Evolutionary conservation across 202 grass and related monocot genomes (phyloP).

Genomic region (Panicum virgatum): DNA sequence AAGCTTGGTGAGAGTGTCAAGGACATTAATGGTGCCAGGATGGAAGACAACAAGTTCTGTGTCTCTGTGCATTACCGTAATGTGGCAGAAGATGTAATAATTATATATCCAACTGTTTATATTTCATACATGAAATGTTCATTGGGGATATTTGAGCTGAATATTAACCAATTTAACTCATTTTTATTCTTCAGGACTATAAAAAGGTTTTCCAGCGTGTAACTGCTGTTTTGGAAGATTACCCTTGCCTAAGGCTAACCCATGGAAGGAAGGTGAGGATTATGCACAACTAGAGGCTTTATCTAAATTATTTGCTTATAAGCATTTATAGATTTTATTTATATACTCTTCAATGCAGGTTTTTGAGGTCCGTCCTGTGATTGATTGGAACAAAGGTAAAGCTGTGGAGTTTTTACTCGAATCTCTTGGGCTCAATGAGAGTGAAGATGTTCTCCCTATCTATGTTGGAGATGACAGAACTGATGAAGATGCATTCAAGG

Average conservation of each 20-base stretch:
- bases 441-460: conserved; percentile 72
- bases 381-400: conserved; percentile 98
- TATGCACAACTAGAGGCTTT: background rate
- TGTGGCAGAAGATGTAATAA: conserved; percentile 65
- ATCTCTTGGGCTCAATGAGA: conserved; percentile 63
- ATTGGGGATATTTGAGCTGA: background rate
- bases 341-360: conserved; percentile 50
- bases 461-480: conserved; percentile 92
- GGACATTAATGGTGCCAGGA: conserved; percentile 68
- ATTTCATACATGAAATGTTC: background rate
- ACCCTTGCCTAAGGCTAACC: conserved; percentile 80
- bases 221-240: conserved; percentile 59
- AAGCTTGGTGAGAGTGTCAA: conserved; percentile 70
- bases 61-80: conserved; percentile 95
- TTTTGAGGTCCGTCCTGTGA: conserved; percentile 87
- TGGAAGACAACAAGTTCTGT: conserved; percentile 97
- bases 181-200: conserved; percentile 53
- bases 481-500: conserved; percentile 94
- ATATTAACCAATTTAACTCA: conserved; percentile 9
- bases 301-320: conserved; percentile 14
- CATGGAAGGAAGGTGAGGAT: conserved; percentile 77
- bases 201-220: conserved; percentile 68
- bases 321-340: conserved; percentile 2
- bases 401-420: conserved; percentile 91
- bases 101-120: conserved; percentile 11